A percentile compares a stretch with the other conserved stretches of the same genome.
Evolutionary conservation across 768 basidiomycete species (phyloP).

Genomic region (Daedaleopsis sinensis): DNA sequence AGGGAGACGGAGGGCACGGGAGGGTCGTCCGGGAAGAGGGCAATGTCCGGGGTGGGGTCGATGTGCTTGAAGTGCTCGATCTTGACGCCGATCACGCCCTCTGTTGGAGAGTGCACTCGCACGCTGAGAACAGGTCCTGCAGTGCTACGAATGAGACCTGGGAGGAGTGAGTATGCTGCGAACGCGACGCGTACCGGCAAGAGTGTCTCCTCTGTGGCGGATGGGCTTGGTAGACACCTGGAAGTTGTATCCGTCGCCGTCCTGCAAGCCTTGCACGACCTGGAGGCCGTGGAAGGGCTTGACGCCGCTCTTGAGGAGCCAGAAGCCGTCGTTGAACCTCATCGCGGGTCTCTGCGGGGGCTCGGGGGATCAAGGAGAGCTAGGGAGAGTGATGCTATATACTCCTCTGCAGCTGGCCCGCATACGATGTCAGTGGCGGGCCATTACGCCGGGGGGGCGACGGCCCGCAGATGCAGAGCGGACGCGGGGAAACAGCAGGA

Average conservation of each 20-base stretch:
- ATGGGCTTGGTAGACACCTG: constrained; percentile 65
- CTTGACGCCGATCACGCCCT: constrained; percentile 58
- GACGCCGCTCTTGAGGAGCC: constrained; percentile 65
- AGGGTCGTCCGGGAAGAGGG: constrained; percentile 63
- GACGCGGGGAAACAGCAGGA: constrained; percentile 1
- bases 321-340: constrained; percentile 79
- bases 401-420: neutral
- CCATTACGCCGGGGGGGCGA: neutral
- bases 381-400: constrained; percentile 5
- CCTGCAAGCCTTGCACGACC: constrained; percentile 51
- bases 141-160: neutral
- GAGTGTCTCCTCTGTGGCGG: constrained; percentile 63
- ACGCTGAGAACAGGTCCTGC: constrained; percentile 53
- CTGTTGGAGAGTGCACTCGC: constrained; percentile 56
- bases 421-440: neutral
- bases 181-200: constrained; percentile 45
- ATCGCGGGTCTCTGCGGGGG: constrained; percentile 34
- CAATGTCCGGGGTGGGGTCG: constrained; percentile 50
- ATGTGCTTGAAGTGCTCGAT: constrained; percentile 55
- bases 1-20: constrained; percentile 48
- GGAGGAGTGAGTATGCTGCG: constrained; percentile 19
- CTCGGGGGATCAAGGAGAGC: neutral
- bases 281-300: constrained; percentile 65
- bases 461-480: neutral
- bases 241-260: constrained; percentile 53